These are phyloP conservation scores for Boletus reticulatus DNA, from an alignment of 768 basidiomycete species.

Conservation along the genomic window DNA sequence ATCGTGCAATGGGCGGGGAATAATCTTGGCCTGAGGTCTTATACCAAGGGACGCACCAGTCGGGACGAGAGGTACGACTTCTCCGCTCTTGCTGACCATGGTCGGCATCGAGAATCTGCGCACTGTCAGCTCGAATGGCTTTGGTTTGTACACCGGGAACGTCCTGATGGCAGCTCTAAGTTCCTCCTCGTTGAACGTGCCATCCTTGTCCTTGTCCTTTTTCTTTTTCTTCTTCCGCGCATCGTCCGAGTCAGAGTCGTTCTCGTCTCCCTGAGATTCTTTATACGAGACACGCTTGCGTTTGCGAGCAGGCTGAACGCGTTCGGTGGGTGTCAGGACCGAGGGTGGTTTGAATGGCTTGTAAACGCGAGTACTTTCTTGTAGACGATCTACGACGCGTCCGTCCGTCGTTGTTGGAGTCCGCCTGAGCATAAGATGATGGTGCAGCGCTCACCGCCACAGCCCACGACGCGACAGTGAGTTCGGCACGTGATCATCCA, in stretches of 20 bases:
- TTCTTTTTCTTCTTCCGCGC: conserved; percentile 60
- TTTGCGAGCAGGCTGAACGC: conserved; percentile 70
- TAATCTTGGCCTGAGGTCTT: conserved; percentile 72
- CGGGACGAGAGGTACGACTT: conserved; percentile 49
- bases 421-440: conserved; percentile 61
- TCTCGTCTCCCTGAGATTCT: conserved; percentile 56
- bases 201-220: conserved; percentile 56
- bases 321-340: conserved; percentile 40
- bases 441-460: not conserved
- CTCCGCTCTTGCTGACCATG: conserved; percentile 72
- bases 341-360: conserved; percentile 82
- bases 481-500: conserved; percentile 23
- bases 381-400: conserved; percentile 60
- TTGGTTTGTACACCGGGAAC: conserved; percentile 80
- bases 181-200: conserved; percentile 62
- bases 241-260: conserved; percentile 55
- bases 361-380: conserved; percentile 70
- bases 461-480: conserved; percentile 6
- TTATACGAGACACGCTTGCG: conserved; percentile 89
- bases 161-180: conserved; percentile 60
- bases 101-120: conserved; percentile 82
- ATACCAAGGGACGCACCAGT: conserved; percentile 82
- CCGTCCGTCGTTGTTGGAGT: conserved; percentile 70
- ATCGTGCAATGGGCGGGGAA: conserved; percentile 92
- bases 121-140: conserved; percentile 60